A percentile compares a stretch with the other conserved stretches of the same genome.
phyloP scores from a whole-genome alignment of 176 grass and related monocot genomes.

The Stipa capillata region DNA sequence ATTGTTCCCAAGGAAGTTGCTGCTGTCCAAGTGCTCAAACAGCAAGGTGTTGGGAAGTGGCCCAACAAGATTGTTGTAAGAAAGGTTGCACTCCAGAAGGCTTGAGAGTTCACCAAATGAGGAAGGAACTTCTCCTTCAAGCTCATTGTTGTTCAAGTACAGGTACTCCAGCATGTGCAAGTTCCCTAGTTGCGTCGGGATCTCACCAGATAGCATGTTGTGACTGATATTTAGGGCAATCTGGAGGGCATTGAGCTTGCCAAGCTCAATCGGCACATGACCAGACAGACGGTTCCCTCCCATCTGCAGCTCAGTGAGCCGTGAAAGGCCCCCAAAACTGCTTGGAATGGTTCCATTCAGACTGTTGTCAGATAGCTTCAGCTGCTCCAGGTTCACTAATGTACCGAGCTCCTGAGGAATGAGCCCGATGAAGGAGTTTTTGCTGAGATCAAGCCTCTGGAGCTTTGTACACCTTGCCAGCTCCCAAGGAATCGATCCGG shows the following conservation, averaged over 20 bases:
- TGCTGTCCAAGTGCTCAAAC: constrained; percentile 70
- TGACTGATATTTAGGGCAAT: constrained; percentile 94
- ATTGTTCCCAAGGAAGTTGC: constrained; percentile 82
- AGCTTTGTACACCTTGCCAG: constrained; percentile 66
- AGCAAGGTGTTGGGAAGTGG: constrained; percentile 54
- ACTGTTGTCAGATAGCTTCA: constrained; percentile 72
- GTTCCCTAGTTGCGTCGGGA: constrained; percentile 71
- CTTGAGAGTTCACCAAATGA: constrained; percentile 70
- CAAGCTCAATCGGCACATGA: constrained; percentile 57
- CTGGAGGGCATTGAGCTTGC: constrained; percentile 68
- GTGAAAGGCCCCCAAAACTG: constrained; percentile 63
- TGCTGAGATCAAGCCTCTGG: constrained; percentile 93
- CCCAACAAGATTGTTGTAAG: constrained; percentile 81
- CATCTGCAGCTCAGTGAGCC: constrained; percentile 85
- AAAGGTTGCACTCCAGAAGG: constrained; percentile 87
- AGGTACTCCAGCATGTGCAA: constrained; percentile 72
- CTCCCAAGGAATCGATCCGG: constrained; percentile 47
- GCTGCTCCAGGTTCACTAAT: constrained; percentile 75
- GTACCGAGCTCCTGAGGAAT: constrained; percentile 66
- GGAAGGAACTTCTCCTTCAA: constrained; percentile 67
- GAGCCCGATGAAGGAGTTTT: constrained; percentile 59
- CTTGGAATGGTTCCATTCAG: constrained; percentile 78
- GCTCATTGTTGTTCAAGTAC: constrained; percentile 90
- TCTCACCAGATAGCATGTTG: constrained; percentile 78
- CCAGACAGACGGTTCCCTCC: constrained; percentile 77